Evolutionary conservation across 306 rosid genomes (phyloP).

Genomic region (Dryas octopetala): DNA sequence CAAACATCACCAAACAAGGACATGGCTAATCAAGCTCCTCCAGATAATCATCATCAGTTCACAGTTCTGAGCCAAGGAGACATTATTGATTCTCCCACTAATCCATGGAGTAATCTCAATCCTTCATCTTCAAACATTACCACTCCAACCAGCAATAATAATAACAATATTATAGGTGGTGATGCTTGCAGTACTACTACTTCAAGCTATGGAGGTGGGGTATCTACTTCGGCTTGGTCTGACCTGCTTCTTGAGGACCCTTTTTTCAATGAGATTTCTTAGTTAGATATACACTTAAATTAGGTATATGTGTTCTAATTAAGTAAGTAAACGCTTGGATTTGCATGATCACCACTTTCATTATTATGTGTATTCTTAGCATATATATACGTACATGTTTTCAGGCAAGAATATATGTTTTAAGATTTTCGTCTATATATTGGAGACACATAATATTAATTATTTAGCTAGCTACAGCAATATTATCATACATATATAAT

Average conservation of each 20-base stretch:
- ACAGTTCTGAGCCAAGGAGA: slow-evolving; percentile 27
- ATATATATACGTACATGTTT: neutral
- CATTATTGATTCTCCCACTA: slow-evolving; percentile 25
- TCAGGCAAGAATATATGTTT: no score
- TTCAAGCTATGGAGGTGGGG: slow-evolving; percentile 41
- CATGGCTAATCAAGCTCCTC: slow-evolving; percentile 22
- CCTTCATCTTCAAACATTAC: slow-evolving; percentile 41
- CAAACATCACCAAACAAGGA: slow-evolving; percentile 22
- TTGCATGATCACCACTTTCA: neutral
- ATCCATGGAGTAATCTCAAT: slow-evolving; percentile 47
- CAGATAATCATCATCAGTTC: slow-evolving; percentile 10
- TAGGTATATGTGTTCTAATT: neutral
- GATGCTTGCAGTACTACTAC: slow-evolving; percentile 43
- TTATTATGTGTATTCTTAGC: neutral
- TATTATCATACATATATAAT: neutral
- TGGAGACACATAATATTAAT: no score
- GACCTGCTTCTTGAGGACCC: slow-evolving; percentile 63
- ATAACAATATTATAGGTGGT: slow-evolving; percentile 2
- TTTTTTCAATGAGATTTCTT: slow-evolving; percentile 48
- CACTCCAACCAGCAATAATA: slow-evolving; percentile 13
- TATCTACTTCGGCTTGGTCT: slow-evolving; percentile 49
- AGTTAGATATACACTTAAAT: neutral
- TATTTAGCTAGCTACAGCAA: neutral
- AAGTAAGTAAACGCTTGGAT: neutral
- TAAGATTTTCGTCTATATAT: no score